Evolutionary conservation across 202 grass and related monocot species (phyloP).

Genomic region (Cymbopogon flexuosus): DNA sequence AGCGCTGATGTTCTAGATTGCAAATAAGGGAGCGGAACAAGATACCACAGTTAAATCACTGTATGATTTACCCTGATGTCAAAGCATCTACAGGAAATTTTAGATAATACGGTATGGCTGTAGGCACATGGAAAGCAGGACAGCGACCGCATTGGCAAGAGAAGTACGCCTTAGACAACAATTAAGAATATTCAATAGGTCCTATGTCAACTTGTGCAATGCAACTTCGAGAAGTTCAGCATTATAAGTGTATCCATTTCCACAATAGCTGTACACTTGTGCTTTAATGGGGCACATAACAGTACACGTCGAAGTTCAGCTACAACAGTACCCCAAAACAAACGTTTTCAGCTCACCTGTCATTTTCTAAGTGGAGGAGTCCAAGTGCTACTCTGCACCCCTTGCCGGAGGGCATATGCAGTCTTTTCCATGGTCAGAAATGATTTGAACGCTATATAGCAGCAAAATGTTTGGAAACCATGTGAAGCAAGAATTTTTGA

Average conservation of each 20-base stretch:
- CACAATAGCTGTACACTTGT: neutral
- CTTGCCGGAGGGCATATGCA: neutral
- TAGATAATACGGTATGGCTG: constrained; percentile 9
- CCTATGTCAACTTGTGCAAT: neutral
- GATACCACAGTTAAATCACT: neutral
- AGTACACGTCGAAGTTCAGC: neutral
- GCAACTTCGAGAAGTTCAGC: neutral
- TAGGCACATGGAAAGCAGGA: constrained; percentile 19
- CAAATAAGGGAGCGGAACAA: neutral
- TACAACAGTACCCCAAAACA: neutral
- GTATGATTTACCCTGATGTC: neutral
- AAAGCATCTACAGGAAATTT: neutral
- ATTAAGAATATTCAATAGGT: neutral
- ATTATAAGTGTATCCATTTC: neutral
- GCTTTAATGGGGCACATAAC: neutral
- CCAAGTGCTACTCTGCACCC: neutral
- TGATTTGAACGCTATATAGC: neutral
- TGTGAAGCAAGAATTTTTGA: neutral
- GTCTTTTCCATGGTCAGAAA: neutral
- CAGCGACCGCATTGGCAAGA: constrained; percentile 1
- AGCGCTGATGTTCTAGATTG: neutral
- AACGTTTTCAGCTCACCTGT: neutral
- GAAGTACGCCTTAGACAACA: neutral
- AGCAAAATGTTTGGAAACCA: neutral
- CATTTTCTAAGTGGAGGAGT: constrained; percentile 13